Base-by-base conservation (phyloP, 495 filamentous ascomycete genomes). In the Aspergillus sclerotioniger region DNA sequence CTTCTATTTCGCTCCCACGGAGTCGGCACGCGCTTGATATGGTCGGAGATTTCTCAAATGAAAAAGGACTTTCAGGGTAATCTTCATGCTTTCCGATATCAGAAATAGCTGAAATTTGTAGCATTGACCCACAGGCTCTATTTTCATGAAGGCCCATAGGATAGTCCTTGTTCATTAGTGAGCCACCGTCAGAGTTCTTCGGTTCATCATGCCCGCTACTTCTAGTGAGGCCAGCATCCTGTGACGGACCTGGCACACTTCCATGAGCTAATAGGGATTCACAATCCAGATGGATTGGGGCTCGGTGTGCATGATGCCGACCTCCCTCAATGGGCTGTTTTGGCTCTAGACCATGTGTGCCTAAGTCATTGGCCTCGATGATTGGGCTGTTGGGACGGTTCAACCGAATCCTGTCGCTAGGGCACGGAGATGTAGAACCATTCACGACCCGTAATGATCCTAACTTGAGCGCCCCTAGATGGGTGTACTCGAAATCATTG, bases 361-460 rank as follows among this genome's bases (percentile, higher is more conserved):
- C 51, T 10, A 62, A 61, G n/a, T 58, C 41, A 0, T 57, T 65
- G 9, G 62, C 41, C 15, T 67, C 62, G 4, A 64, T 21, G 6
- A 51, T 47, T 15, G 60, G 48, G 17, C 53, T 59, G 16, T 44
- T 31, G 19, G 66, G 35, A 15, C 35, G 54, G 25, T 55, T 60
- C 0, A 71, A 50, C 19, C 67, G 65, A 29, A 62, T 62, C 9
- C 69, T 72, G 20, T 76, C 69, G 41, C 72, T 74, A n/a, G 73
- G 65, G 41, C 69, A 76, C 2, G 79, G 77, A 15, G 77, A 80
- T 21, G 61, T 58, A 46, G 73, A 74, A 8, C 73, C 73, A 56
- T 82, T 82, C 2, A 80, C 79, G 3, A 82, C 74, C 13, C 78
- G 73, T 48, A 82, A 55, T 13, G 78, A 80, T 16, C 80, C 80